These are phyloP conservation scores for Debaryomyces prosopidis DNA, from an alignment of 805 yeast genomes.

Conservation along the genomic window DNA sequence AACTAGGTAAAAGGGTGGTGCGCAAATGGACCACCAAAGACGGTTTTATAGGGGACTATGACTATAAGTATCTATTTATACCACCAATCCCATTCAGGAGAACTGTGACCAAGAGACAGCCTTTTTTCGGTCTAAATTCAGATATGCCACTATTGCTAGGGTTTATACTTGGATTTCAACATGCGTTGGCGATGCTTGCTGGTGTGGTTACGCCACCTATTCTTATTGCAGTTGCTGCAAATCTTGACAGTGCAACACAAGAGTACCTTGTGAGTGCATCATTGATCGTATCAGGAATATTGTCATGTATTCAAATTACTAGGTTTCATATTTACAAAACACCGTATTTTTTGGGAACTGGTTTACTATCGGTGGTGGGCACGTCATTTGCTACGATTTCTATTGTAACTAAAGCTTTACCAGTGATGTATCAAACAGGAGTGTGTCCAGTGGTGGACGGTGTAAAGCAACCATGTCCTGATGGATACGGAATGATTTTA, in stretches of 20 bases:
- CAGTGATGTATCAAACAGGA: conserved; percentile 68
- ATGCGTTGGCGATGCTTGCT: conserved; percentile 86
- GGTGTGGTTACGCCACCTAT: conserved; percentile 87
- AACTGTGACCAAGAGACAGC: conserved; percentile 54
- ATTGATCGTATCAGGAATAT: conserved; percentile 44
- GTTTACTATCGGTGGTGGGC: conserved; percentile 86
- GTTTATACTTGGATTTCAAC: conserved; percentile 80
- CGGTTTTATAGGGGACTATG: conserved; percentile 85
- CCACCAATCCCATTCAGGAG: conserved; percentile 73
- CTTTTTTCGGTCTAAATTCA: conserved; percentile 79
- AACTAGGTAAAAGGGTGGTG: conserved; percentile 18
- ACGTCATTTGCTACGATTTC: conserved; percentile 88
- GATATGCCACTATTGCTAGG: conserved; percentile 84
- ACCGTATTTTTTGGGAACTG: conserved; percentile 81
- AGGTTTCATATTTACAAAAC: conserved; percentile 76
- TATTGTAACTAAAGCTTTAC: conserved; percentile 72
- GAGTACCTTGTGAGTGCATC: conserved; percentile 40
- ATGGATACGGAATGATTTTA: conserved; percentile 84
- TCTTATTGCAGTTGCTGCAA: conserved; percentile 63
- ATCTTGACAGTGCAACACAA: conserved; percentile 45
- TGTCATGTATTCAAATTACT: conserved; percentile 65
- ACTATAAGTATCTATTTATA: conserved; percentile 74
- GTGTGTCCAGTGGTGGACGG: conserved; percentile 64
- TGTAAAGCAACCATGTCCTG: conserved; percentile 72
- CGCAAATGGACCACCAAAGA: conserved; percentile 68